Evolutionary conservation across 2,329 filamentous ascomycete species (phyloP), one percentile per base, ranked within the genome.

Genomic region (Colletotrichum sublineola): DNA sequence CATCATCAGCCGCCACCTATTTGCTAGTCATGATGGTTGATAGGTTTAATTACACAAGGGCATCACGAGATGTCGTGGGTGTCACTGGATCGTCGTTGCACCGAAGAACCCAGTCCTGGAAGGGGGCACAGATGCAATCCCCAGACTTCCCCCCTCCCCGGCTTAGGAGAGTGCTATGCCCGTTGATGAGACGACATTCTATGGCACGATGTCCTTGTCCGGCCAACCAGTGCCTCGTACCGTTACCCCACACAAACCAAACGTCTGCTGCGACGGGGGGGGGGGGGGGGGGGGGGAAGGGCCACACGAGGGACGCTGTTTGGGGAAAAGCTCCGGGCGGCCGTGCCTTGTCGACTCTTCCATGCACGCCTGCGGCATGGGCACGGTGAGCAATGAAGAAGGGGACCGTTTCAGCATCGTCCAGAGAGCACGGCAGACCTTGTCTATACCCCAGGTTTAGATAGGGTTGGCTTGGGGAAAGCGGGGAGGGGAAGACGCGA

Each of bases 101-200:
- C 29, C 29, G 4, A 33, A 31, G 62, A 38, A 46, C 56, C 63
- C n/a, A 67, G 63, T 67, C 61, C 61, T 6, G 18, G 18, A n/a
- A 8, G 12, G 38, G 18, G 55, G 53, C 44, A 15, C 15, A 58
- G 5, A 63, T 46, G n/a, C 36, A 44, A 29, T 24, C 48, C 7
- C n/a, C 7, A 15, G 60, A n/a, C n/a, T n/a, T n/a, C n/a, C n/a
- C n/a, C n/a, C 15, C 31, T 42, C 38, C 31, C 24, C 38, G 12
- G 31, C 44, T 44, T 40, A 36, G 57, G n/a, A 20, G 42, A 29
- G 57, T 68, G 65, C 52, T 46, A 69, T 68, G 66, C 60, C 69
- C 69, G 66, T 65, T 61, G 69, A 69, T 72, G 66, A 72, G 69
- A 72, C 69, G 66, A 72, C 66, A 46, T 69, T 40, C 53, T 60